Evolutionary conservation across 805 yeast genomes (phyloP), one percentile per base, ranked within the genome.

Genomic region (Metschnikowia lochheadii): DNA sequence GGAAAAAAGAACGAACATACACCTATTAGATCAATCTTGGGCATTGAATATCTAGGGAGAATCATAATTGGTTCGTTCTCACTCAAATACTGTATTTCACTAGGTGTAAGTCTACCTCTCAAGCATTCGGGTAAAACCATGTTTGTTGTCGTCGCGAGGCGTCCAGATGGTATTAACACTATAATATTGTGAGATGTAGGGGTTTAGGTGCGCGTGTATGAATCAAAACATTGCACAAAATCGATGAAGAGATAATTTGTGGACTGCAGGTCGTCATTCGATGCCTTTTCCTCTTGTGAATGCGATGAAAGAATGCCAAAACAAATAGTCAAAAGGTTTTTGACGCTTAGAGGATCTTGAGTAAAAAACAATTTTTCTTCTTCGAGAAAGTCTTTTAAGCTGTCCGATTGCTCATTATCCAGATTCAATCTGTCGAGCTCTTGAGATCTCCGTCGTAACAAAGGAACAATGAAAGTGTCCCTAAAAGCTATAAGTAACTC

Each of bases 1-100:
- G 21, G 17, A n/a, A 42, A 29, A 40, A 11, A 17, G 23, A 20
- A 17, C 31, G 38, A 32, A 72, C 78, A 42, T 74, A 78, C 81
- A 3, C 91, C 88, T 42, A 85, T 82, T 41, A 87, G 72, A 41
- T 78, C 80, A 17, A 84, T 68, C n/a, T 83, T 75, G 34, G 80
- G 81, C 81, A 86, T 77, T 2, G 84, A 68, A 62, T 84, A 87
- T 51, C 94, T 75, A 4, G 97, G 96, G n/a, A 90, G 75, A 10
- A 91, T 84, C 21, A 82, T 78, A 6, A 90, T 77, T 3, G 65
- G 67, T 51, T 85, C 89, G 64, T 87, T 89, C 62, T 94, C 97
- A 1, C 96, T 94, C 26, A 89, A 71, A 60, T 88, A 94, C 57
- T 83, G 87, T 40, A 91, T 74, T 64, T 92, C 98, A 15, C 83